Base-by-base conservation (phyloP, 257 asterid genomes). In the Capsicum baccatum region DNA sequence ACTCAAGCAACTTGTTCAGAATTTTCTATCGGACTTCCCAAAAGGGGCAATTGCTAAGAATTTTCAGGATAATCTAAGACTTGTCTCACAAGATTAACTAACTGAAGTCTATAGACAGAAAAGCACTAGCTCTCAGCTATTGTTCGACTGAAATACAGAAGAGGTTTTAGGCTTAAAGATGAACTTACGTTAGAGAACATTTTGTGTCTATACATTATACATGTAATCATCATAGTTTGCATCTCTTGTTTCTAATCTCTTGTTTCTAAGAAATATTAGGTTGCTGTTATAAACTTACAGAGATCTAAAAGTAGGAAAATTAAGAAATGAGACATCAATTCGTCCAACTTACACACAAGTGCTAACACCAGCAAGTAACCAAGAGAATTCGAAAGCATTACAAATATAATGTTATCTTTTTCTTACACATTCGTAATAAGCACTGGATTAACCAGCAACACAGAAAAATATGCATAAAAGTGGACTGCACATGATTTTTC, bases 41-140 rank as follows among this genome's bases (percentile, higher is more conserved):
- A 47, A 71, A 47, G 80, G 11, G 16, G 47, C 80, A 71, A 44
- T 50, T 71, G 55, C 57, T 71, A n/a, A 11, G 39, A 67, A 47
- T n/a, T 71, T 71, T 47, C 58, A n/a, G 39, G 4, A 47, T 47
- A n/a, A n/a, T 71, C 80, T 50, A 47, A 47, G 58, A 71, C 57
- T 71, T 71, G 57, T 71, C 79, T 70, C 57, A 44, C 58, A 47
- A 47, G 39, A 71, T 47, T 71, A 71, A 44, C 57, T n/a, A 71
- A 71, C 79, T 71, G 80, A 71, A 47, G 79, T 57, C 4, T 37
- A 71, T 71, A 71, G 57, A 57, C 16, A 71, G 56, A 71, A 71
- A 47, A 47, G 39, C n/a, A 71, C 58, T n/a, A 47, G 80, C 80
- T 7, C 80, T 71, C 58, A 10, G 37, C 17, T 33, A 15, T 16